Conservation (phyloP, 768 basidiomycete genomes). For the Kwoniella sp. region DNA sequence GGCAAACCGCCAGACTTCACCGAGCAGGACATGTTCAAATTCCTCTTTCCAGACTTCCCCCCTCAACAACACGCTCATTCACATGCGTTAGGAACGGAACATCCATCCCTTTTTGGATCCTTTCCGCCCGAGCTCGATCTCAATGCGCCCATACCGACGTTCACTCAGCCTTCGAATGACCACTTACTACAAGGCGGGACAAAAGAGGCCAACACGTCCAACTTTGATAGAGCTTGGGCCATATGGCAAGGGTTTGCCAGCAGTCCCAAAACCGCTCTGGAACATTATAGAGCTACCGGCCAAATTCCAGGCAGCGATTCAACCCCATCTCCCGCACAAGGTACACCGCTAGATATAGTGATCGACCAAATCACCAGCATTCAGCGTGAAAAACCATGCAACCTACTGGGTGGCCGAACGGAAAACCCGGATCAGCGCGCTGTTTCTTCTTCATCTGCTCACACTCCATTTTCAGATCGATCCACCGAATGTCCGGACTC, state of each 20-base stretch:
- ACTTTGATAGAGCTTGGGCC: conserved; percentile 5
- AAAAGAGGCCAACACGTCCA: not conserved
- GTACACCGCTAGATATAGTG: not conserved
- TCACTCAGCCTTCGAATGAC: not conserved
- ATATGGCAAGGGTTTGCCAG: conserved; percentile 18
- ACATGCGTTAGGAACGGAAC: not conserved
- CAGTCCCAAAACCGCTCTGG: conserved; percentile 8
- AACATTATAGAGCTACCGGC: conserved; percentile 1
- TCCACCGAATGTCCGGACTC: not conserved
- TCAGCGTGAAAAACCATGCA: not conserved
- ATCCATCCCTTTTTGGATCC: too few relatives aligned
- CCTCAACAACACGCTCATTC: not conserved
- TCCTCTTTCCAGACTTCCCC: not conserved
- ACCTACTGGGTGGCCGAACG: not conserved
- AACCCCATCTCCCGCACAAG: not conserved
- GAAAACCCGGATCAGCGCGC: not conserved
- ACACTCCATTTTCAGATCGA: not conserved
- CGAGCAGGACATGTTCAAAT: conserved; percentile 1
- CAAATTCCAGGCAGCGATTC: not conserved
- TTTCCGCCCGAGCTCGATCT: not conserved
- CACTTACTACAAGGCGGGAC: too few relatives aligned
- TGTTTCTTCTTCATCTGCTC: not conserved
- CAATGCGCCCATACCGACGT: not conserved
- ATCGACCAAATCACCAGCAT: not conserved
- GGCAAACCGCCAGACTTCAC: not conserved